Evolutionary conservation across 768 basidiomycete genomes (phyloP).

Genomic region (Royoungia palumana): DNA sequence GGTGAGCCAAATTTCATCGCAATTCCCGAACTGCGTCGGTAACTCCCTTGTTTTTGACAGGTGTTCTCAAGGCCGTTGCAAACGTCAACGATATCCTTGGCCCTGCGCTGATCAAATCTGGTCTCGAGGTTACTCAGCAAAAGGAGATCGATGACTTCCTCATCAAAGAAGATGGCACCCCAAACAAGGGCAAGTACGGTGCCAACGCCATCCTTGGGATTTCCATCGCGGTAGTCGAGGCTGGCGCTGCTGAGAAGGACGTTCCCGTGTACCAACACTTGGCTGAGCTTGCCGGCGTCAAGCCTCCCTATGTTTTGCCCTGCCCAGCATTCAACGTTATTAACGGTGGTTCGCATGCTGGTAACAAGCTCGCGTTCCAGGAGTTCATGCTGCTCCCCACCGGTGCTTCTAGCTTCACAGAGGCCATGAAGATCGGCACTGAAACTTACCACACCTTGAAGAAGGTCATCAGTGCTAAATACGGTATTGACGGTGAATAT

Average conservation of each 20-base stretch:
- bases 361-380: slow-evolving; percentile 99
- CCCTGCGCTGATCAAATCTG: slow-evolving; percentile 81
- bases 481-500: slow-evolving; percentile 90
- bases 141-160: slow-evolving; percentile 97
- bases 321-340: slow-evolving; percentile 97
- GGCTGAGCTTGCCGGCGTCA: slow-evolving; percentile 92
- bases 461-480: slow-evolving; percentile 96
- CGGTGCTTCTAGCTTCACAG: slow-evolving; percentile 86
- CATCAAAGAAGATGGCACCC: slow-evolving; percentile 95
- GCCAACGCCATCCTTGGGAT: slow-evolving; percentile 99
- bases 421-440: slow-evolving; percentile 98
- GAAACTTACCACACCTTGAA: slow-evolving; percentile 98
- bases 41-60: slow-evolving; percentile 37
- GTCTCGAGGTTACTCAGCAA: slow-evolving; percentile 82
- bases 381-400: slow-evolving; percentile 99
- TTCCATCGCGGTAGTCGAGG: slow-evolving; percentile 91
- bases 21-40: background rate
- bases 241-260: slow-evolving; percentile 92
- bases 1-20: slow-evolving; percentile 45
- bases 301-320: slow-evolving; percentile 90
- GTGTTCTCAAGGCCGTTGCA: slow-evolving; percentile 88
- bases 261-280: slow-evolving; percentile 96
- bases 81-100: slow-evolving; percentile 94
- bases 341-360: slow-evolving; percentile 99
- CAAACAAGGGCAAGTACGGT: slow-evolving; percentile 99